Percentiles rank a stretch among this genome's conserved stretches.
phyloP scores from a whole-genome alignment of 352 stramenopile genomes.

The Pelagophyceae sp. region DNA sequence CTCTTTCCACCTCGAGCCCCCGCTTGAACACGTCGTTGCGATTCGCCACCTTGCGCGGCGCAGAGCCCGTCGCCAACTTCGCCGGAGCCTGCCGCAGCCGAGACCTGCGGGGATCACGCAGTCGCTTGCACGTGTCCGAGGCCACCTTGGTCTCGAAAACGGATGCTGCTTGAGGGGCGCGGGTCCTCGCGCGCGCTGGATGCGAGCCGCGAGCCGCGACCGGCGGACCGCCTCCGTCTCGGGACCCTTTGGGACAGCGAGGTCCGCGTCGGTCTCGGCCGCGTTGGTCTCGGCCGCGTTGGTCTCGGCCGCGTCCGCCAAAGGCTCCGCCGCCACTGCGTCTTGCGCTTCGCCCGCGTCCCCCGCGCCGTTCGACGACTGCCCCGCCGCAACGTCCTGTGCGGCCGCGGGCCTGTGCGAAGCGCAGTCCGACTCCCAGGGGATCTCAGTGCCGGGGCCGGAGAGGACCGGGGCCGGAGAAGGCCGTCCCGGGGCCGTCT shows the following conservation, averaged over 20 bases:
- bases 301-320: not conserved
- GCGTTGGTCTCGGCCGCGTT: not conserved
- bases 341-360: not conserved
- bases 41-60: not conserved
- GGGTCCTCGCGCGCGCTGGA: not conserved
- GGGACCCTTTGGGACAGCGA: not conserved
- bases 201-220: no score
- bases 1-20: not conserved
- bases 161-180: not conserved
- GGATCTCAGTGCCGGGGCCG: no score
- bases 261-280: not conserved
- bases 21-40: not conserved
- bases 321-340: not conserved
- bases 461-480: no score
- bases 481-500: no score
- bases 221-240: not conserved
- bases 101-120: not conserved
- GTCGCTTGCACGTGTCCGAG: not conserved
- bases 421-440: not conserved
- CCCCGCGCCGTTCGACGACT: not conserved
- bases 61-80: not conserved
- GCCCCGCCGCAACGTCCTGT: not conserved
- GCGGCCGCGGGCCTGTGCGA: not conserved
- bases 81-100: no score
- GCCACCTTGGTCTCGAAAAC: not conserved